phyloP scores from a whole-genome alignment of 345 rosid species.

The Salix suchowensis region DNA sequence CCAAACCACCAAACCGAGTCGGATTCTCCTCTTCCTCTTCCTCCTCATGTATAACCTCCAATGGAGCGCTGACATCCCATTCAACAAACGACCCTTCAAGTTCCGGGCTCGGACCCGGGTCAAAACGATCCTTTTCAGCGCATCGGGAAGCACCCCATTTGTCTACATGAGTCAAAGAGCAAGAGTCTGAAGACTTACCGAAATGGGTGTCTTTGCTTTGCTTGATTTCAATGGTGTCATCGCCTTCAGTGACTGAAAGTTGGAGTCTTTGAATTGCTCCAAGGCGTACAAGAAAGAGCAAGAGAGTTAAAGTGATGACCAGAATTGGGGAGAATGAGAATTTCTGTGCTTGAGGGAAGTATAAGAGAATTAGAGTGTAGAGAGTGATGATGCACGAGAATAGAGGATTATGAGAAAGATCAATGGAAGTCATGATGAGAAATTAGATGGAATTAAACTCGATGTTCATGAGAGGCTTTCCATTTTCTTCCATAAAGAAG shows the following conservation, averaged over 20 bases:
- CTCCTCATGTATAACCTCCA: slow-evolving; percentile 74
- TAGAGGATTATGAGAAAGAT: slow-evolving; percentile 38
- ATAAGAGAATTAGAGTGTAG: slow-evolving; percentile 44
- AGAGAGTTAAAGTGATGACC: slow-evolving; percentile 39
- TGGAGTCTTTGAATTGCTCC: slow-evolving; percentile 32
- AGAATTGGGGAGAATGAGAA: slow-evolving; percentile 49
- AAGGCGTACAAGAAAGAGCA: slow-evolving; percentile 52
- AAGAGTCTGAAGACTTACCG: not conserved
- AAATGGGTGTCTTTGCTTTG: not conserved
- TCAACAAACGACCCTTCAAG: slow-evolving; percentile 44
- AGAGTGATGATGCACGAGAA: slow-evolving; percentile 54
- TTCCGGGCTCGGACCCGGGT: not conserved
- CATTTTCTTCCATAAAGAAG: slow-evolving; percentile 22
- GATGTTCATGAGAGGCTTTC: slow-evolving; percentile 5
- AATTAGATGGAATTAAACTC: not conserved
- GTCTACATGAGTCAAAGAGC: slow-evolving; percentile 1
- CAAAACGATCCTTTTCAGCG: not conserved
- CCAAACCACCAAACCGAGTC: slow-evolving; percentile 14
- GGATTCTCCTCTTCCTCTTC: slow-evolving; percentile 38
- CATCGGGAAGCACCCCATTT: slow-evolving; percentile 20
- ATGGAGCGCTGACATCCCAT: slow-evolving; percentile 79
- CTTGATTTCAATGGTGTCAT: not conserved
- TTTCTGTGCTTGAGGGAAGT: slow-evolving; percentile 37
- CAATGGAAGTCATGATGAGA: slow-evolving; percentile 1
- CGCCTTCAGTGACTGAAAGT: not conserved